phyloP scores from a whole-genome alignment of 495 filamentous ascomycete species.

The Neurospora sp. region DNA sequence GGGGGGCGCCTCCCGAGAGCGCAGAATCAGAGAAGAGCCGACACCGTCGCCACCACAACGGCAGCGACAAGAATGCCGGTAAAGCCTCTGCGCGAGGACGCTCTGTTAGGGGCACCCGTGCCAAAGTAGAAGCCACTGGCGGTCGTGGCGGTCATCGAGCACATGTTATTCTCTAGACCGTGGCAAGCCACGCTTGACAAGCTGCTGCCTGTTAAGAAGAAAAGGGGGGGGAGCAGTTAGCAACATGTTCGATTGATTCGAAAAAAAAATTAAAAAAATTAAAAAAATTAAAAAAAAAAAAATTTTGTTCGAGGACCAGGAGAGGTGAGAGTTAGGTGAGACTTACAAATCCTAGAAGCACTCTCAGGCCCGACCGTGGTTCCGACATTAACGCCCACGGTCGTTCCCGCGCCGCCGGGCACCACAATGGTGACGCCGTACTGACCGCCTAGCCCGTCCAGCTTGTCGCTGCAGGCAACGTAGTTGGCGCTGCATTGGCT shows the following conservation, averaged over 20 bases:
- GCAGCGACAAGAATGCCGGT: slow-evolving; percentile 10
- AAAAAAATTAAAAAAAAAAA: too few species aligned
- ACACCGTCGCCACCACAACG: slow-evolving; percentile 5
- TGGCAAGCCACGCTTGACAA: slow-evolving; percentile 19
- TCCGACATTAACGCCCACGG: slow-evolving; percentile 31
- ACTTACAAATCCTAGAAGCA: slow-evolving; percentile 52
- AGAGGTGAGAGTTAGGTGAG: neutral
- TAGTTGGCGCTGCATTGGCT: slow-evolving; percentile 56
- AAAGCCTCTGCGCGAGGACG: slow-evolving; percentile 16
- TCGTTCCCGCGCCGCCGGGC: slow-evolving; percentile 42
- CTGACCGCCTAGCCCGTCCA: slow-evolving; percentile 39
- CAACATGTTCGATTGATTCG: neutral
- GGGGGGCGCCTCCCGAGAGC: neutral
- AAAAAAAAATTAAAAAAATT: too few species aligned
- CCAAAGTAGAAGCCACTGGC: slow-evolving; percentile 20
- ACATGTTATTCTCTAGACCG: slow-evolving; percentile 17
- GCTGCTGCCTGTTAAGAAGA: slow-evolving; percentile 15
- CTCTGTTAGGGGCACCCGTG: slow-evolving; percentile 11
- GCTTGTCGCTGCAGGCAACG: slow-evolving; percentile 47
- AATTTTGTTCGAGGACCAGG: neutral
- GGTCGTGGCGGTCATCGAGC: slow-evolving; percentile 16
- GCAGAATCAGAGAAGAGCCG: neutral
- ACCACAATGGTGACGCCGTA: slow-evolving; percentile 57
- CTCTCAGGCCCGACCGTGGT: slow-evolving; percentile 28
- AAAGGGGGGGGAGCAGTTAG: neutral